Conservation (phyloP, 352 stramenopile genomes). For the Globisporangium barbulae region DNA sequence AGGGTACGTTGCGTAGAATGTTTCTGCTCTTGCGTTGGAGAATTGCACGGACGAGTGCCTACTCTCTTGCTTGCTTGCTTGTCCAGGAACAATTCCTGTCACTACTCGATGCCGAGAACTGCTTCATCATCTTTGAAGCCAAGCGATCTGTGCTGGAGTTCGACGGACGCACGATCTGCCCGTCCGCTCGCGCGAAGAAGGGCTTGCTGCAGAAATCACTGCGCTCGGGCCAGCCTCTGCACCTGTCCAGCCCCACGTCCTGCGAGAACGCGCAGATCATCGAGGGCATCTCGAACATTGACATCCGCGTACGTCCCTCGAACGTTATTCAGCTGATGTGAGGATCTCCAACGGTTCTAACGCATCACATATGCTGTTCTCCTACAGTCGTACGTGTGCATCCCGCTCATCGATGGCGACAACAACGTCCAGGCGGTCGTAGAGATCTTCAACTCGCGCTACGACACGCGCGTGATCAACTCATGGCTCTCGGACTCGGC, state of each 20-base stretch:
- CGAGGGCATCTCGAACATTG: slow-evolving; percentile 28
- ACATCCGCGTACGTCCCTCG: slow-evolving; percentile 34
- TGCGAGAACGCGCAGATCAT: slow-evolving; percentile 23
- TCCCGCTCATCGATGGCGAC: slow-evolving; percentile 59
- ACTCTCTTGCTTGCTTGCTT: neutral
- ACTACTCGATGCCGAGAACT: slow-evolving; percentile 60
- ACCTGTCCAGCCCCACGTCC: slow-evolving; percentile 23
- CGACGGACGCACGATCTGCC: slow-evolving; percentile 46
- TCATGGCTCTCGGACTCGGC: slow-evolving; percentile 38
- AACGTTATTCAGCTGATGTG: neutral
- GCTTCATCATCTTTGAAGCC: slow-evolving; percentile 55
- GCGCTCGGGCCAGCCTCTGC: slow-evolving; percentile 33
- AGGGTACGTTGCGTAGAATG: slow-evolving; percentile 8
- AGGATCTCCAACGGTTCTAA: neutral
- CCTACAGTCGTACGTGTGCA: slow-evolving; percentile 54
- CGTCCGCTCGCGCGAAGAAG: slow-evolving; percentile 28
- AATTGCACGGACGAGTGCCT: neutral
- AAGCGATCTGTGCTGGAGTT: slow-evolving; percentile 57
- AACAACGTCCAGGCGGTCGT: slow-evolving; percentile 52
- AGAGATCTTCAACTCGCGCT: slow-evolving; percentile 67
- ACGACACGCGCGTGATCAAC: slow-evolving; percentile 33
- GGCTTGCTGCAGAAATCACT: slow-evolving; percentile 25
- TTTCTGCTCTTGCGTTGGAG: too few relatives aligned
- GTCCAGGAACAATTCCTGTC: slow-evolving; percentile 49
- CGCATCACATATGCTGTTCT: neutral